Evolutionary conservation across 306 rosid species (phyloP).

Genomic region (Quercus aquifolioides): DNA sequence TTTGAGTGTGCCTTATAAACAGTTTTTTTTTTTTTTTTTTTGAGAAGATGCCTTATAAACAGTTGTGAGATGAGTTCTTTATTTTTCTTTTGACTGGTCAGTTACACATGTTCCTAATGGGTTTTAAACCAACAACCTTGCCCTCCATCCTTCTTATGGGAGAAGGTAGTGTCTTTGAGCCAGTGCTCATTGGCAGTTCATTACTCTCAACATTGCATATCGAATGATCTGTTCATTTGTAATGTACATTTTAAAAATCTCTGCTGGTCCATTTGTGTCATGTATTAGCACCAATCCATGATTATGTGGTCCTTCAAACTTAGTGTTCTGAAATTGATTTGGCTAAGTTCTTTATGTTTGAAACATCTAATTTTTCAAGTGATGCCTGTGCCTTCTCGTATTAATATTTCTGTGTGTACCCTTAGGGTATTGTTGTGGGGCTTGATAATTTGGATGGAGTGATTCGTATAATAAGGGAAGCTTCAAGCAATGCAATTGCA

Average conservation of each 20-base stretch:
- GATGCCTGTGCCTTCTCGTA: neutral
- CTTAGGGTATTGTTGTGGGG: slow-evolving; percentile 82
- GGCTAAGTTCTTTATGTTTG: neutral
- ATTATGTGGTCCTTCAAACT: neutral
- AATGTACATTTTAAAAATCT: neutral
- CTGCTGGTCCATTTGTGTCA: neutral
- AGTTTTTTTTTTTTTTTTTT: neutral
- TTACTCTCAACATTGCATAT: neutral
- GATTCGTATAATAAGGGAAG: slow-evolving; percentile 59
- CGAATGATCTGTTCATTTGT: neutral
- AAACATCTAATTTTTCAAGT: neutral
- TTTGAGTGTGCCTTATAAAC: neutral
- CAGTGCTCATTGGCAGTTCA: neutral
- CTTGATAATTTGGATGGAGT: slow-evolving; percentile 86
- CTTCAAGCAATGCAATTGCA: slow-evolving; percentile 73
- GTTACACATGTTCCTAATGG: no score
- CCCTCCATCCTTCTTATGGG: no score
- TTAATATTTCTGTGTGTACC: slow-evolving; percentile 17
- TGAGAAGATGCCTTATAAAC: neutral
- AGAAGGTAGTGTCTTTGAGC: no score
- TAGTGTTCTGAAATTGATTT: neutral
- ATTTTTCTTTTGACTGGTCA: neutral
- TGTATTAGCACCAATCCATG: neutral
- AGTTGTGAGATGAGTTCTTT: neutral
- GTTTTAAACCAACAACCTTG: no score